These are phyloP conservation scores for Fraxinus xanthoxyloides DNA, from an alignment of 305 asterid genomes.

Conservation along the genomic window DNA sequence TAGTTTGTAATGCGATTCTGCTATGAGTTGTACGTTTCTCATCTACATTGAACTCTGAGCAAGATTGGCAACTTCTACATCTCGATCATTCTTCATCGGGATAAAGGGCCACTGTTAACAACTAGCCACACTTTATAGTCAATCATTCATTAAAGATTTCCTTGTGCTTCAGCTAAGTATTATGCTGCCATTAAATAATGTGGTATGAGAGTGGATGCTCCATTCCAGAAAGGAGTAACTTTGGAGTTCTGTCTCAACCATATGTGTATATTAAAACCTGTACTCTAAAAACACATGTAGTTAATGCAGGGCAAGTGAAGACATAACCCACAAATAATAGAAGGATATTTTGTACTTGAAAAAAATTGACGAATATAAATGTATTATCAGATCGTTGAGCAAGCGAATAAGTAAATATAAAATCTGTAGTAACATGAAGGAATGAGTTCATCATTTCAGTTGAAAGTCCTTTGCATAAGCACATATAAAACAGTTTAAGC, in stretches of 20 bases:
- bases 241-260: neutral
- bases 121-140: neutral
- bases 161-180: neutral
- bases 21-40: neutral
- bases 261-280: neutral
- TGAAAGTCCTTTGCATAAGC: neutral
- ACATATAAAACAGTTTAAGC: neutral
- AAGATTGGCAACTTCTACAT: neutral
- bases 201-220: neutral
- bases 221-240: neutral
- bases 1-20: neutral
- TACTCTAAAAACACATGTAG: neutral
- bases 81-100: neutral
- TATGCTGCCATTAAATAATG: neutral
- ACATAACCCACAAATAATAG: neutral
- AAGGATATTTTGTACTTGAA: neutral
- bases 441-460: neutral
- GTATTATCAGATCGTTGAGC: neutral
- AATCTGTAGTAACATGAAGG: neutral
- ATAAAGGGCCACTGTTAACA: neutral
- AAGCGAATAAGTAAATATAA: neutral
- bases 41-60: neutral
- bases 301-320: neutral
- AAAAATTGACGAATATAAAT: neutral
- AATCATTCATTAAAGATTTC: no score